These are phyloP conservation scores for Beauveria varroae DNA, from an alignment of 2,329 filamentous ascomycete species.

Conservation along the genomic window DNA sequence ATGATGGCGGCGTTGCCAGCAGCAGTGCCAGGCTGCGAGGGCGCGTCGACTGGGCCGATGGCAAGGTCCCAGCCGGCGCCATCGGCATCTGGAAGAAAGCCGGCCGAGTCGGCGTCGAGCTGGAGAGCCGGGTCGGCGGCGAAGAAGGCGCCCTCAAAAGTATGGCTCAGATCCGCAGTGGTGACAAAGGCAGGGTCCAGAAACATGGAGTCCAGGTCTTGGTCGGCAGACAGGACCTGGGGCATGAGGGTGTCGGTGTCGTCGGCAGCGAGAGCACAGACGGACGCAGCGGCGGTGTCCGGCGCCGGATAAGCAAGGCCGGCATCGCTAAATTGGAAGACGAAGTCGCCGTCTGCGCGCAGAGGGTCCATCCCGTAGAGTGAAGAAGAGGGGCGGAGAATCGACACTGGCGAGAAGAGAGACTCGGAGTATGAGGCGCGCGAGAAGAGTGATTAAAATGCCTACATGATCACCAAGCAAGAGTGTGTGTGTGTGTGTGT, in stretches of 20 bases:
- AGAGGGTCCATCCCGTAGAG: constrained; percentile 1
- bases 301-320: neutral
- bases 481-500: neutral
- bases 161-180: neutral
- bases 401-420: neutral
- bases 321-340: constrained; percentile 8
- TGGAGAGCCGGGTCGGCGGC: neutral
- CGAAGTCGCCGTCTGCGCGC: neutral
- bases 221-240: neutral
- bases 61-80: neutral
- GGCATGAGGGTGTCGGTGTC: neutral
- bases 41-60: neutral
- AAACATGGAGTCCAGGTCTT: neutral
- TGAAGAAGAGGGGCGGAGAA: neutral
- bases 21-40: neutral
- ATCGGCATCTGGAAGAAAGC: neutral
- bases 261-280: neutral
- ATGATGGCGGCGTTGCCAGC: constrained; percentile 18
- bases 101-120: neutral
- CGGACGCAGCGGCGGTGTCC: neutral
- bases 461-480: constrained; percentile 1
- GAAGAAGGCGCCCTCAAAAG: constrained; percentile 4
- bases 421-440: neutral
- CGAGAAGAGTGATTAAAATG: neutral
- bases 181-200: neutral